phyloP scores from a whole-genome alignment of 164 flowering plant species.

The Stephania japonica region DNA sequence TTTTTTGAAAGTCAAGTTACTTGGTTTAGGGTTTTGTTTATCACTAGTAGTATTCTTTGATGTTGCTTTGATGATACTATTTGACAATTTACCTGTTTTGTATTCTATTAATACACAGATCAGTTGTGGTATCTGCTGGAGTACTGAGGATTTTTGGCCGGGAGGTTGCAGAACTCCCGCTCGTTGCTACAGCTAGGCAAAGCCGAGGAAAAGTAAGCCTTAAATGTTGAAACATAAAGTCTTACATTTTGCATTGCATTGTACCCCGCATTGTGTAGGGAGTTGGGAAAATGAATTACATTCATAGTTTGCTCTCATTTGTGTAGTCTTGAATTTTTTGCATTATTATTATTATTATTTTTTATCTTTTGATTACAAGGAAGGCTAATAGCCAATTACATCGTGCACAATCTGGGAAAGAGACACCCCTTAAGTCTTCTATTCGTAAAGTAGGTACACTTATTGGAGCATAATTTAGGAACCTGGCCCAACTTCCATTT shows the following conservation, averaged over 20 bases:
- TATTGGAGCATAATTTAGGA: no score
- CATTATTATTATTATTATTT: no score
- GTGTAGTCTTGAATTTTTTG: not conserved
- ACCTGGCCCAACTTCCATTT: no score
- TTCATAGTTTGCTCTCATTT: not conserved
- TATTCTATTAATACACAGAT: conserved; percentile 32
- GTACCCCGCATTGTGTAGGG: not conserved
- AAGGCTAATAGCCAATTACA: no score
- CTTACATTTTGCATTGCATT: not conserved
- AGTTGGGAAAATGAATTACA: not conserved
- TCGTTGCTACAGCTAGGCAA: conserved; percentile 78
- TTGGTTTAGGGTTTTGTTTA: not conserved
- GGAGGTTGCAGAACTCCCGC: conserved; percentile 90
- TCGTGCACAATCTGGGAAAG: no score
- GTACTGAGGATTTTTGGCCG: conserved; percentile 79
- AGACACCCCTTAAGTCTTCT: no score
- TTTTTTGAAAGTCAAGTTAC: not conserved
- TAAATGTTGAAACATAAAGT: not conserved
- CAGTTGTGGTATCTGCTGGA: conserved; percentile 84
- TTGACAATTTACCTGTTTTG: not conserved
- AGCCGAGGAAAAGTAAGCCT: conserved; percentile 77
- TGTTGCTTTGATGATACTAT: not conserved
- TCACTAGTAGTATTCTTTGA: not conserved
- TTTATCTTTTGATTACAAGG: no score
- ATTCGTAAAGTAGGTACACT: no score